Conservation (phyloP, 306 rosid species). For the Trifolium pratense region DNA sequence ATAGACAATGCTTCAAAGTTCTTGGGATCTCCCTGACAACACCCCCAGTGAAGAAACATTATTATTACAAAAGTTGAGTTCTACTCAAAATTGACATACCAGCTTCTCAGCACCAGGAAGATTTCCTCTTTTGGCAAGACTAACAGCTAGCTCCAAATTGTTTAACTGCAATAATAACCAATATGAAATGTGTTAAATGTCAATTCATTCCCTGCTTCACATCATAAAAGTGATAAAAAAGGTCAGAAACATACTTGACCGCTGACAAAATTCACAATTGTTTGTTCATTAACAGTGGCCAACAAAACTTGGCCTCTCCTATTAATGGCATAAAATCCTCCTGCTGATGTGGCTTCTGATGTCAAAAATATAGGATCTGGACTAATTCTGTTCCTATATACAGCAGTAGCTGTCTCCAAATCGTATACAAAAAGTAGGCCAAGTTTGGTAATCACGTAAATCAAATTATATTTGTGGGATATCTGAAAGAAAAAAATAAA, state of each 20-base stretch:
- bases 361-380: conserved; percentile 99
- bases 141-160: conserved; percentile 98
- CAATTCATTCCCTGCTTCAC: conserved; percentile 17
- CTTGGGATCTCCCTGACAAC: neutral
- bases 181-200: conserved; percentile 26
- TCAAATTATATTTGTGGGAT: conserved; percentile 94
- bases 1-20: conserved; percentile 21
- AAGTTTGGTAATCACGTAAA: conserved; percentile 97
- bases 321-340: conserved; percentile 97
- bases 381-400: conserved; percentile 96
- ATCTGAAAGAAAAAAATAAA: conserved; percentile 62
- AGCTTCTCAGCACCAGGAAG: conserved; percentile 99
- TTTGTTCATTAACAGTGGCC: conserved; percentile 98
- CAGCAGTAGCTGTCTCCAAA: conserved; percentile 98
- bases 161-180: conserved; percentile 64
- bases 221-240: conserved; percentile 31
- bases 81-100: conserved; percentile 51
- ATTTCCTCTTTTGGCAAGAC: conserved; percentile 98
- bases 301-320: conserved; percentile 97
- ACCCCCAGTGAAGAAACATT: conserved; percentile 19
- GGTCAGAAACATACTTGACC: conserved; percentile 72
- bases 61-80: conserved; percentile 17
- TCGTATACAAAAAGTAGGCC: conserved; percentile 97
- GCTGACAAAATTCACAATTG: conserved; percentile 93
- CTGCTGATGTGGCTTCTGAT: conserved; percentile 88